Conservation (phyloP, 176 grass and related monocot genomes). For the Juncus effusus region DNA sequence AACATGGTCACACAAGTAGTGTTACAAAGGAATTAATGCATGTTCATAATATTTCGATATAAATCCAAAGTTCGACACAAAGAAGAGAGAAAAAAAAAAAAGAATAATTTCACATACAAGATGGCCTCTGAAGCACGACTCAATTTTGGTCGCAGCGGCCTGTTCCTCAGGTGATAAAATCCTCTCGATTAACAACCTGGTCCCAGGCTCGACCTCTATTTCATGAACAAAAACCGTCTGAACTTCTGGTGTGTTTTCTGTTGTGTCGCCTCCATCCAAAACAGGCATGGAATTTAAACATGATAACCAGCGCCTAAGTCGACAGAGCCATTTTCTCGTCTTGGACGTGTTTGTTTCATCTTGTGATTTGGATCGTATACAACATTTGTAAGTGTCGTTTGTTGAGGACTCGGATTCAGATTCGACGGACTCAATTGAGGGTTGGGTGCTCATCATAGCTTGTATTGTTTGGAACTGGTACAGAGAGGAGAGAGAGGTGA, state of each 20-base stretch:
- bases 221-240: background rate
- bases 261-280: background rate
- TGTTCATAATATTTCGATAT: no score
- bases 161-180: background rate
- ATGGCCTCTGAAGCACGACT: conserved; percentile 35
- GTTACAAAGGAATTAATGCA: background rate
- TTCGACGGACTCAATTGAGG: background rate
- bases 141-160: conserved; percentile 29
- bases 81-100: background rate
- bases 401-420: background rate
- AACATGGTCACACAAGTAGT: no score
- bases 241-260: background rate
- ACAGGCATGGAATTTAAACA: conserved; percentile 9
- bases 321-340: background rate
- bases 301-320: no score
- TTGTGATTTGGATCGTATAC: no score
- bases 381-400: no score
- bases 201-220: background rate
- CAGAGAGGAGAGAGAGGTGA: no score
- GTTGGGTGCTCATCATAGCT: no score
- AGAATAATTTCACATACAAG: conserved; percentile 23
- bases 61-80: background rate
- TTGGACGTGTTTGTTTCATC: background rate
- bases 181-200: background rate
- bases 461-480: no score